Conservation (phyloP, 192 early-diverging fungal genomes). For the Backusella luteola region DNA sequence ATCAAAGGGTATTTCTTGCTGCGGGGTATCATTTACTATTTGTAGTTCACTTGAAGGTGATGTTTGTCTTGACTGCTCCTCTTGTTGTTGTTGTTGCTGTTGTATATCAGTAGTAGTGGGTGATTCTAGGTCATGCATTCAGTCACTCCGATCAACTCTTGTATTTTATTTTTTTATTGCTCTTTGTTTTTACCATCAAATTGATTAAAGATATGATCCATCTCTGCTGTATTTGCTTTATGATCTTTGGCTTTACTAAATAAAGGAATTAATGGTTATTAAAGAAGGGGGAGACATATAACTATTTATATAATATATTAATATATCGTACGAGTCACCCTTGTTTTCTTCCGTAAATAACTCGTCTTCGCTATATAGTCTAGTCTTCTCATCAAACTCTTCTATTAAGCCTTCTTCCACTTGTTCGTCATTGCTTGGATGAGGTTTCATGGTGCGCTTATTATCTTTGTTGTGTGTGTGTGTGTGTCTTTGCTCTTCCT, state of each 20-base stretch:
- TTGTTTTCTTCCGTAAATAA: neutral
- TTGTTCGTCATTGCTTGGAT: conserved; percentile 4
- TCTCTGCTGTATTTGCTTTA: conserved; percentile 12
- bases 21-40: conserved; percentile 6
- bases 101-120: neutral
- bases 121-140: neutral
- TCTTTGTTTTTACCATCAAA: conserved; percentile 3
- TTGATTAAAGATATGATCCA: conserved; percentile 19
- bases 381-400: conserved; percentile 20
- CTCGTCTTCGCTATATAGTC: conserved; percentile 5
- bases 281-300: neutral
- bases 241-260: neutral
- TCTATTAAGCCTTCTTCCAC: conserved; percentile 14
- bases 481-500: neutral
- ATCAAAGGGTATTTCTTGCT: conserved; percentile 54
- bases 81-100: neutral
- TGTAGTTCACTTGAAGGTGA: conserved; percentile 6
- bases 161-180: neutral
- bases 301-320: neutral
- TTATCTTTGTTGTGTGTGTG: neutral
- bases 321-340: conserved; percentile 12
- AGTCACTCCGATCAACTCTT: neutral
- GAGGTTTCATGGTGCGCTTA: neutral
- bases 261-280: neutral
- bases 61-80: neutral